These are phyloP conservation scores for Conoideocrella luteorostrata DNA, from an alignment of 2,329 filamentous ascomycete genomes.

Conservation along the genomic window DNA sequence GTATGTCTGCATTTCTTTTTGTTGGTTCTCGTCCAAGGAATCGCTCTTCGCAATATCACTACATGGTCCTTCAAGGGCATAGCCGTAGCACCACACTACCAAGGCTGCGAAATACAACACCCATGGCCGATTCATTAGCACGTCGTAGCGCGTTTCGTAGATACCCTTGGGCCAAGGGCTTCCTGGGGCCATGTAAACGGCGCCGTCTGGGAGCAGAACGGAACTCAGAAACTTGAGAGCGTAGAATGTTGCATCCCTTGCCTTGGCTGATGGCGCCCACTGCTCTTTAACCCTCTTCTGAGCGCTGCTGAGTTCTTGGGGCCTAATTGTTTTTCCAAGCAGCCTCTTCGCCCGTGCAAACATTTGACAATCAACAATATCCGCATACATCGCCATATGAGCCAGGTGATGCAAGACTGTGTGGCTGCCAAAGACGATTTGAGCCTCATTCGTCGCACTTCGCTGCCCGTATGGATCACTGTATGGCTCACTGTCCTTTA, in stretches of 20 bases:
- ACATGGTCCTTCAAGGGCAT: slow-evolving; percentile 76
- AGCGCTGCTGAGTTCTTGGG: slow-evolving; percentile 72
- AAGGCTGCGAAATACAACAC: slow-evolving; percentile 88
- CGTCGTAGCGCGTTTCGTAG: slow-evolving; percentile 83
- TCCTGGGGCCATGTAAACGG: slow-evolving; percentile 30
- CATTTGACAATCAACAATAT: slow-evolving; percentile 96
- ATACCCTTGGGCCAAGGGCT: slow-evolving; percentile 22
- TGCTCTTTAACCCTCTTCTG: slow-evolving; percentile 77
- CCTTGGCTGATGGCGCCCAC: slow-evolving; percentile 85
- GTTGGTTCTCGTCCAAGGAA: slow-evolving; percentile 59
- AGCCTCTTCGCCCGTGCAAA: slow-evolving; percentile 83
- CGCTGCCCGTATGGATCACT: too few relatives aligned
- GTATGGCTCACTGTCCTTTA: too few relatives aligned
- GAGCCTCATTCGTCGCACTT: slow-evolving; percentile 54
- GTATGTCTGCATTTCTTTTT: slow-evolving; percentile 78
- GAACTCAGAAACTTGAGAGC: slow-evolving; percentile 81
- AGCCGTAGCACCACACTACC: slow-evolving; percentile 94
- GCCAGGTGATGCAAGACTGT: slow-evolving; percentile 89
- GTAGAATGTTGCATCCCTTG: slow-evolving; percentile 87
- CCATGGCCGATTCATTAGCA: slow-evolving; percentile 87
- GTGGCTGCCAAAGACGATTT: slow-evolving; percentile 72
- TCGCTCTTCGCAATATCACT: slow-evolving; percentile 43
- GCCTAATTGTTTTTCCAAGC: slow-evolving; percentile 77
- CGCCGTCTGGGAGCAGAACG: slow-evolving; percentile 59
- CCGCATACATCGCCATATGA: slow-evolving; percentile 96